phyloP scores from a whole-genome alignment of 805 yeast species.

The Schizosaccharomyces osmophilus region DNA sequence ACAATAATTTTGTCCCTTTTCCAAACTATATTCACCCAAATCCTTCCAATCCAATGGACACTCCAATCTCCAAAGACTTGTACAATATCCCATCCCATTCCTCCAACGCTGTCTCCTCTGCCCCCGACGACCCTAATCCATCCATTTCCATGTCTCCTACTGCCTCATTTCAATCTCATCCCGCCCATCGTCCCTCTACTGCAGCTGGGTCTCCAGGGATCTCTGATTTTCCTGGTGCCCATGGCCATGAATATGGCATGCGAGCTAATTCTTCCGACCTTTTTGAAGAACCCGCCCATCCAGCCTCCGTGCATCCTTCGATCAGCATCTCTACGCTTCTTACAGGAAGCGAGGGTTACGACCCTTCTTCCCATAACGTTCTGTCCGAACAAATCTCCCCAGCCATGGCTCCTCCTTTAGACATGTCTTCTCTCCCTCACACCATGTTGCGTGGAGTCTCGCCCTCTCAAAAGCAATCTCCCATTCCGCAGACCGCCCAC shows the following conservation, averaged over 20 bases:
- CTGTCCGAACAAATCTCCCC: background rate
- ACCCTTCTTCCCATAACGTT: background rate
- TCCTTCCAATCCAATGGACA: background rate
- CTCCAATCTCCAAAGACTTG: background rate
- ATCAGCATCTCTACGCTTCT: background rate
- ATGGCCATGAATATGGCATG: no score
- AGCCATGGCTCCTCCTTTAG: background rate
- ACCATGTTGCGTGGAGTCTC: background rate
- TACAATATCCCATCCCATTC: background rate
- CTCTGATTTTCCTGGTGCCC: no score
- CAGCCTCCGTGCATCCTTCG: background rate
- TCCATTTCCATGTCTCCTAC: background rate
- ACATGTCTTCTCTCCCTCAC: background rate
- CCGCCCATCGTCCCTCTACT: background rate
- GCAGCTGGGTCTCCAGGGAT: background rate
- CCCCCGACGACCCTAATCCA: no score
- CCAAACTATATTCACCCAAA: background rate
- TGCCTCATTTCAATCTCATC: background rate
- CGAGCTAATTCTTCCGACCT: background rate
- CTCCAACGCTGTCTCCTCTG: background rate
- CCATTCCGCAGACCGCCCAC: background rate
- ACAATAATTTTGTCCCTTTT: background rate
- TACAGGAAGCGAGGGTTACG: background rate
- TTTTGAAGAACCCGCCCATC: background rate
- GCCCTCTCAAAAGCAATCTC: background rate